A percentile compares a stretch with the other conserved stretches of the same genome.
Evolutionary conservation across 148 eudicot species (phyloP).

Genomic region (Cornus suecica): DNA sequence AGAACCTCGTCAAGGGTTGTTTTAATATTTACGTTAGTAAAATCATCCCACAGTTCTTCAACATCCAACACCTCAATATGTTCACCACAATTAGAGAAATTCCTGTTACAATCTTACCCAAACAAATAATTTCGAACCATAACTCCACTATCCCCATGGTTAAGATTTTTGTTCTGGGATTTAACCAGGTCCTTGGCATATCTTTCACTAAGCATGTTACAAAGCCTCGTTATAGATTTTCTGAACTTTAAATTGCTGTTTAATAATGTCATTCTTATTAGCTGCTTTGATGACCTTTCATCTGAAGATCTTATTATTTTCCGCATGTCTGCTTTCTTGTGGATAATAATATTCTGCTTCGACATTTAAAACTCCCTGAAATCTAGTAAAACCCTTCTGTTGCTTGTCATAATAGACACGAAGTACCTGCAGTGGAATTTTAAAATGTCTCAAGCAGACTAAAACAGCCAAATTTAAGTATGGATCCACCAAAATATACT

Average conservation of each 20-base stretch:
- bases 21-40: conserved; percentile 51
- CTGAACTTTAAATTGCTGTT: conserved; percentile 48
- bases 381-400: conserved; percentile 45
- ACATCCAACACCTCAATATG: conserved; percentile 23
- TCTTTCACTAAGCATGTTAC: conserved; percentile 65
- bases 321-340: conserved; percentile 23
- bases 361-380: conserved; percentile 34
- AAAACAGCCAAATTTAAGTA: conserved; percentile 1
- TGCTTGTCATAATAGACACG: conserved; percentile 84
- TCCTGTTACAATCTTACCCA: conserved; percentile 21
- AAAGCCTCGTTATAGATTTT: conserved; percentile 68
- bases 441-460: conserved; percentile 7
- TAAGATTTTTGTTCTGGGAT: conserved; percentile 25
- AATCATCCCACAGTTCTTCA: conserved; percentile 68
- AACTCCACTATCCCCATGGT: conserved; percentile 12
- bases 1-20: conserved; percentile 68
- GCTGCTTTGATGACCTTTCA: conserved; percentile 32
- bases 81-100: conserved; percentile 18
- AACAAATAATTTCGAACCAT: conserved; percentile 22
- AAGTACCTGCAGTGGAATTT: conserved; percentile 67
- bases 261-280: conserved; percentile 67
- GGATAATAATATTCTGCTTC: conserved; percentile 33
- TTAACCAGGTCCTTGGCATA: conserved; percentile 56
- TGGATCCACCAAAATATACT: not conserved
- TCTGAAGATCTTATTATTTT: conserved; percentile 53